phyloP scores from a whole-genome alignment of 768 basidiomycete species.

The Tulasnella sp. region DNA sequence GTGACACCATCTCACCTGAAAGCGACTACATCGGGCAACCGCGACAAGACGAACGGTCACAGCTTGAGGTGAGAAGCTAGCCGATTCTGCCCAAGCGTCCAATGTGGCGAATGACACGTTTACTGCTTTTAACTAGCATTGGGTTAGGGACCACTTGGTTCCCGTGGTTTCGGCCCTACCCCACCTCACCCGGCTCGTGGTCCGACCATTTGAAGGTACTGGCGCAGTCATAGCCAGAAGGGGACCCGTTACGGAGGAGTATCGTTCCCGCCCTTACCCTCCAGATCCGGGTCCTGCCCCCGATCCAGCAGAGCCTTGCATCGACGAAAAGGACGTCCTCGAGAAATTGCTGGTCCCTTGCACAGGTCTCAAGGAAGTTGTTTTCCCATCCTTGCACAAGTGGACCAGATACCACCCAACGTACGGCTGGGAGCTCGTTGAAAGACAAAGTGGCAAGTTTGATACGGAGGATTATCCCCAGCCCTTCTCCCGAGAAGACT shows the following conservation, averaged over 20 bases:
- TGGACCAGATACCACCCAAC: background rate
- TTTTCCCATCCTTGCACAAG: background rate
- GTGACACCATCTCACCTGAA: background rate
- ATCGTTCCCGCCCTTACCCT: background rate
- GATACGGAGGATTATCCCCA: background rate
- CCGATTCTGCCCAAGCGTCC: background rate
- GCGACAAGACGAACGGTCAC: background rate
- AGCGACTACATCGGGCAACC: background rate
- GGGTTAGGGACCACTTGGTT: background rate
- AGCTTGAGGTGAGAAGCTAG: background rate
- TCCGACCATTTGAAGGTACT: background rate
- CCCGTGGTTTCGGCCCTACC: background rate
- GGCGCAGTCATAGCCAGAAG: background rate
- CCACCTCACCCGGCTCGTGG: background rate
- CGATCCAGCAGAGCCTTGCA: background rate
- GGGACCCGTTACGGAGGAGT: background rate
- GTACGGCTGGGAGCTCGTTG: background rate
- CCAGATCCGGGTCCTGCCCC: background rate
- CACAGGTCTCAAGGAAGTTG: background rate
- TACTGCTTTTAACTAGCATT: background rate
- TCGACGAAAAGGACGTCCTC: background rate
- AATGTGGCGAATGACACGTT: background rate
- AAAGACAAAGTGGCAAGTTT: background rate
- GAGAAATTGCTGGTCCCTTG: background rate
- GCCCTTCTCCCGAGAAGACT: background rate